Conservation (phyloP, 352 stramenopile species). For the Phytophthora hibernalis region DNA sequence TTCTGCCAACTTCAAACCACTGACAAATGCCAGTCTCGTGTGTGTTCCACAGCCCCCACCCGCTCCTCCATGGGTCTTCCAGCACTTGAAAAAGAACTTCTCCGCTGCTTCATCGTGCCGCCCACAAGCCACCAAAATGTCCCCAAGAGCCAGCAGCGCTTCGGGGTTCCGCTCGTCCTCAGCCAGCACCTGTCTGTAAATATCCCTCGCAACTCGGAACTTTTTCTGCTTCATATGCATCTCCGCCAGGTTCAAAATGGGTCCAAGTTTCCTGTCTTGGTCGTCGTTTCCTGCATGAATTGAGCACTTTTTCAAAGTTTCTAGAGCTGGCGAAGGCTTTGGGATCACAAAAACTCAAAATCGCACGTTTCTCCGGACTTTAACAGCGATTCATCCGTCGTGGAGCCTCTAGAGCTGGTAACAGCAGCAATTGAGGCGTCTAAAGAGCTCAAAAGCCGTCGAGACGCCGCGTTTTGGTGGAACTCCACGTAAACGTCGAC, state of each 20-base stretch:
- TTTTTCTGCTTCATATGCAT: slow-evolving; percentile 55
- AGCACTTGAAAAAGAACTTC: slow-evolving; percentile 58
- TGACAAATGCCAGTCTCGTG: slow-evolving; percentile 44
- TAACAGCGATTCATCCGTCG: not conserved
- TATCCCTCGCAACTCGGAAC: slow-evolving; percentile 53
- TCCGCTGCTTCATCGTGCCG: slow-evolving; percentile 46
- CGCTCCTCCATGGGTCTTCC: slow-evolving; percentile 30
- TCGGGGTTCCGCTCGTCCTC: slow-evolving; percentile 49
- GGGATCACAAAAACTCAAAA: slow-evolving; percentile 52
- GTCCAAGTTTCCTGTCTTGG: slow-evolving; percentile 32
- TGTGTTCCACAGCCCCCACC: slow-evolving; percentile 31
- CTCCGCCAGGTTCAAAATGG: slow-evolving; percentile 45
- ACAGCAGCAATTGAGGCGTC: slow-evolving; percentile 28
- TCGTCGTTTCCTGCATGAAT: slow-evolving; percentile 17
- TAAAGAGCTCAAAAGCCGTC: slow-evolving; percentile 28
- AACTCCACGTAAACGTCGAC: slow-evolving; percentile 56
- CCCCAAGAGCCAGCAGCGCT: slow-evolving; percentile 21
- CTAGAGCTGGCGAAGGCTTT: slow-evolving; percentile 10
- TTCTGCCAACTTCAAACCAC: slow-evolving; percentile 51
- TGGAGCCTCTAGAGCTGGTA: not conserved
- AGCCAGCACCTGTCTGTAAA: slow-evolving; percentile 53
- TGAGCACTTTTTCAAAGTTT: slow-evolving; percentile 10
- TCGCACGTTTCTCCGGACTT: slow-evolving; percentile 24
- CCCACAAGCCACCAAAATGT: slow-evolving; percentile 48
- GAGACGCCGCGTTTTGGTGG: slow-evolving; percentile 33